Evolutionary conservation across 140 eudicot species (phyloP).

Genomic region (Erigeron philadelphicus): DNA sequence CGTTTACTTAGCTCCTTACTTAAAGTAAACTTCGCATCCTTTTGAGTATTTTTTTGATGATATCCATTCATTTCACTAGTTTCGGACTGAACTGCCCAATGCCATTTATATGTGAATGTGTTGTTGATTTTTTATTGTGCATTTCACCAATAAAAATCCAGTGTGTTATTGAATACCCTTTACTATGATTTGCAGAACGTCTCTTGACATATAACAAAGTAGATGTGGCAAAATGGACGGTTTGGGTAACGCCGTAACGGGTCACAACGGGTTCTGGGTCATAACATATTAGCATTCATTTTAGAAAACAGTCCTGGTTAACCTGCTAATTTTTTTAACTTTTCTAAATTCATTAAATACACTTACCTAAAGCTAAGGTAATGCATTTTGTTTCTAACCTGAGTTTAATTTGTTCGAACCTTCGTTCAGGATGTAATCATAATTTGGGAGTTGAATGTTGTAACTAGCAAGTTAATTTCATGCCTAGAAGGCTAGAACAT

Average conservation of each 20-base stretch:
- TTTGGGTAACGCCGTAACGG: too few relatives aligned
- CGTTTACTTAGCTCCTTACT: constrained; percentile 82
- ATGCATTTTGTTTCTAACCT: not conserved
- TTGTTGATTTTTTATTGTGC: not conserved
- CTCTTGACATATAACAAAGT: too few relatives aligned
- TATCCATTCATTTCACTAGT: constrained; percentile 3
- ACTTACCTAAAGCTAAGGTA: not conserved
- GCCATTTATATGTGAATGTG: not conserved
- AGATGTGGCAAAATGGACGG: too few relatives aligned
- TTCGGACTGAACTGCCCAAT: not conserved
- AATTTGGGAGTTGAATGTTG: not conserved
- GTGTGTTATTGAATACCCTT: too few relatives aligned
- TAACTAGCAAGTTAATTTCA: constrained; percentile 1
- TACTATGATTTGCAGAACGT: too few relatives aligned
- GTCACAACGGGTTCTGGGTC: too few relatives aligned
- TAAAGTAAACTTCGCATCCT: constrained; percentile 39
- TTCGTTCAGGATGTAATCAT: not conserved
- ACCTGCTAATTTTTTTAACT: too few relatives aligned
- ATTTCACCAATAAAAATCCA: not conserved
- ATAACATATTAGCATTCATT: too few relatives aligned
- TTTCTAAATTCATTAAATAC: too few relatives aligned
- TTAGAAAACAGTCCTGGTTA: too few relatives aligned
- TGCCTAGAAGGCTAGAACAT: not conserved
- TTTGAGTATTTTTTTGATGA: too few relatives aligned
- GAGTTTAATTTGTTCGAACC: not conserved